These are phyloP conservation scores for Neotropicomus parvogracilis DNA, from an alignment of 1,284 basidiomycete genomes.

Conservation along the genomic window DNA sequence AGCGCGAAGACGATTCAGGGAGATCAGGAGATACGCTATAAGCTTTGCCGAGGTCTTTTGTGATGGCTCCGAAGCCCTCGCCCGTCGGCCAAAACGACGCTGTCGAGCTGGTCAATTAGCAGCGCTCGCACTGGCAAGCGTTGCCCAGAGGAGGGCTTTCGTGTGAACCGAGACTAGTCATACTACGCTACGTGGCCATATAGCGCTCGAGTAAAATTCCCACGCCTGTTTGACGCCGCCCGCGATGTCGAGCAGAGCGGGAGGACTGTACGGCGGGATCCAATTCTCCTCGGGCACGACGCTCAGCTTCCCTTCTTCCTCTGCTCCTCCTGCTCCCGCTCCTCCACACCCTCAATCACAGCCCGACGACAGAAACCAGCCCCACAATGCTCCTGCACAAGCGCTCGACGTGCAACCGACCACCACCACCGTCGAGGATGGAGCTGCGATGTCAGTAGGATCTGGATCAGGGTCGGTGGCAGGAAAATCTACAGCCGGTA, in stretches of 20 bases:
- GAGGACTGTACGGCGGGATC: slow-evolving; percentile 77
- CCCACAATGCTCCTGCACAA: slow-evolving; percentile 8
- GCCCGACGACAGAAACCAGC: slow-evolving; percentile 16
- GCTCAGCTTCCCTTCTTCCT: slow-evolving; percentile 34
- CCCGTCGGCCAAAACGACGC: too few species aligned
- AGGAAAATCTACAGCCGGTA: slow-evolving; percentile 78
- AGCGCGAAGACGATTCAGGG: too few species aligned
- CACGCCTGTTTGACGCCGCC: slow-evolving; percentile 21
- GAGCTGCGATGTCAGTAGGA: slow-evolving; percentile 22
- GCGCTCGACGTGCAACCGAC: slow-evolving; percentile 18
- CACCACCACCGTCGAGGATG: slow-evolving; percentile 22
- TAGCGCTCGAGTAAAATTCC: slow-evolving; percentile 6
- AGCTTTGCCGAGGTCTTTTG: too few species aligned
- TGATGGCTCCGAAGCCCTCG: too few species aligned
- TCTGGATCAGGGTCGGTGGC: slow-evolving; percentile 38
- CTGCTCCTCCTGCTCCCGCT: slow-evolving; percentile 14
- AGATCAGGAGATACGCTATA: too few species aligned
- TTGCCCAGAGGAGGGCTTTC: too few species aligned
- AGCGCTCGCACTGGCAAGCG: too few species aligned
- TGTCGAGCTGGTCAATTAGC: too few species aligned
- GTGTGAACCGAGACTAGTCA: too few species aligned
- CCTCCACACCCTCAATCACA: slow-evolving; percentile 13
- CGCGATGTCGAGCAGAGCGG: slow-evolving; percentile 69
- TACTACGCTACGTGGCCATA: too few species aligned
- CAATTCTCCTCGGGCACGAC: slow-evolving; percentile 67